Evolutionary conservation across 1,284 basidiomycete genomes (phyloP), one percentile per base, ranked within the genome.

Genomic region (Ceratobasidium papillatum): DNA sequence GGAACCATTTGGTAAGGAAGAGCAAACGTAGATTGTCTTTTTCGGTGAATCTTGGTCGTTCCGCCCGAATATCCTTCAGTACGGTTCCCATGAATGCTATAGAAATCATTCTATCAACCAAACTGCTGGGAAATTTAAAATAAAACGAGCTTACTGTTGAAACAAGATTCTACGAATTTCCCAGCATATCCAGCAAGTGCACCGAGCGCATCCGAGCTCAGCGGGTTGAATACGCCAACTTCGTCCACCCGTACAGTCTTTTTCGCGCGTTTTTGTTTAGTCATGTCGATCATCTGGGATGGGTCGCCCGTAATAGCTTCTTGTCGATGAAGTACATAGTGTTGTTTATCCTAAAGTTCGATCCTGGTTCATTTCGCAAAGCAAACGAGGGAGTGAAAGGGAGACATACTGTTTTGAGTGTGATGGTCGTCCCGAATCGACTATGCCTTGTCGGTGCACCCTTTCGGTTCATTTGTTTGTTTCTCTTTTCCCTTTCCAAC

Each of bases 11-110:
- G 1, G 91, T 88, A 32, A 96, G 86, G 81, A 89, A 94, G 27
- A 97, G 86, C 7, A 95, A 85, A 1, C 96, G 90, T 56, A 96
- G 86, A 79, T 94, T 92, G 81, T 98, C 95, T 77, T 95, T 94
- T 79, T 96, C 94, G 0, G 91, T 91, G 74, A 98, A 91, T 81
- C 96, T 96, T 38, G 90, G 87, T 30, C 95, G 87, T 81, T 98
- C 96, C 77, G 94, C 93, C 76, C 91, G 90, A 81, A 98, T 97
- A 80, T 98, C 96, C 81, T 93, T 95, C 73, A 98, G 83, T n/a
- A 98, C 84, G 0, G 90, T 90, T 2, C 88, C 84, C 72, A 98
- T 87, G 82, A 98, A 95, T 32, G 89, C 95, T 97, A 80, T 32
- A 52, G 27, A 25, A 45, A 65, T 59, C 72, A 58, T 34, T 36